Evolutionary conservation across 2,329 filamentous ascomycete species (phyloP), one percentile per base, ranked within the genome.

Genomic region (Aspergillus sp.): DNA sequence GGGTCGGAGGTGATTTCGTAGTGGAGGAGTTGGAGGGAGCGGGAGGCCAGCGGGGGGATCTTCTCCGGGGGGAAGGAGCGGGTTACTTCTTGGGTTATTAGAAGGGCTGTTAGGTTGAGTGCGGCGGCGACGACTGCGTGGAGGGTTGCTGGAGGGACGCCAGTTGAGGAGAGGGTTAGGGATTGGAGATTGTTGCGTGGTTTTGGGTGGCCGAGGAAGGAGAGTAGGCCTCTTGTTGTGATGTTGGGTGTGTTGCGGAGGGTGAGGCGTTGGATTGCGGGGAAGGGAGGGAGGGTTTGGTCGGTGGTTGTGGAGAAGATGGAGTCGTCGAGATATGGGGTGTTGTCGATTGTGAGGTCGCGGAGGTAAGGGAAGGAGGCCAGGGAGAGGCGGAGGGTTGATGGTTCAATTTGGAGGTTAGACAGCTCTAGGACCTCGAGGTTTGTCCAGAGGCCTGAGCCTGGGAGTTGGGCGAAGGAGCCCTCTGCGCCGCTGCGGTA

Each of bases 401-500:
- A 62, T 3, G 72, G 62, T 47, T 79, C 76, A 19, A 78, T 60
- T 12, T 71, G 67, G 11, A 79, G 62, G 1, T 69, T 66, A 0
- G 70, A 70, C 19, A 79, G 55, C 58, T 79, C 76, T 33, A 79
- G 60, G 0, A 74, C 67, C 56, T 79, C 76, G 60, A 79, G 58
- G 45, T 77, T 77, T 15, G 51, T 59, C 77, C 77, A 79, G 3
- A 71, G 67, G 7, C 67, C 56, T 78, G 84, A 60, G 84, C 86
- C 58, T 7, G 86, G 83, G 41, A 97, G 79, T 54, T 84, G 79
- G 66, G 91, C 85, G 56, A 98, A 83, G 68, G 88, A 90, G 56
- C 84, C 84, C 77, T 97, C 93, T 1, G 90, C 84, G 12, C 93
- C 93, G 47, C 81, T 79, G 54, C 85, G 82, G 76, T 96, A 98